Conservation (phyloP, 257 asterid species). For the Gentiana macrophylla region DNA sequence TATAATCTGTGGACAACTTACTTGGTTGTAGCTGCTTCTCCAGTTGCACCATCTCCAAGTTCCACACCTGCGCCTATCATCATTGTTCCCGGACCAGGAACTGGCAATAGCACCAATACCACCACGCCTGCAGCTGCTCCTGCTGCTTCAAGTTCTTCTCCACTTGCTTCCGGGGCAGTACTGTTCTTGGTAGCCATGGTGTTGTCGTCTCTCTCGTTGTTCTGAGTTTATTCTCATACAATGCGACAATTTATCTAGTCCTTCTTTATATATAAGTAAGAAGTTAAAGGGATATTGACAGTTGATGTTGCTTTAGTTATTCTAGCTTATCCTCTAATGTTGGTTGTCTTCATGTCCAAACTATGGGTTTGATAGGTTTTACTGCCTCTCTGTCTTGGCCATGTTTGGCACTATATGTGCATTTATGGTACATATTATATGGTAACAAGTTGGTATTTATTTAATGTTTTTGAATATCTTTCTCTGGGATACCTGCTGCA, state of each 20-base stretch:
- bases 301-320: constrained; percentile 5
- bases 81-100: constrained; percentile 10
- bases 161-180: constrained; percentile 17
- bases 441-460: too few species aligned
- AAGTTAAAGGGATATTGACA: constrained; percentile 13
- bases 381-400: too few species aligned
- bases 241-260: not conserved
- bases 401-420: too few species aligned
- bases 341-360: not conserved
- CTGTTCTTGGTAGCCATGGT: constrained; percentile 8
- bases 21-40: constrained; percentile 38
- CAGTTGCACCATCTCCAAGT: constrained; percentile 37
- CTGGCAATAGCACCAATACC: not conserved
- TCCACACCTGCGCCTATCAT: constrained; percentile 17
- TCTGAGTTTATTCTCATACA: constrained; percentile 20
- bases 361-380: constrained; percentile 2
- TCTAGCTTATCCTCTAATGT: not conserved
- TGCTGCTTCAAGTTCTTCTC: constrained; percentile 29
- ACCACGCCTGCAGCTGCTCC: constrained; percentile 38
- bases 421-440: too few species aligned
- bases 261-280: constrained; percentile 6
- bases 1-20: not conserved
- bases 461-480: too few species aligned
- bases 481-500: too few species aligned
- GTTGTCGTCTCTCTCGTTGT: constrained; percentile 17